These are phyloP conservation scores for Plectosphaerella cucumerina DNA, from an alignment of 2,329 filamentous ascomycete genomes.

Conservation along the genomic window DNA sequence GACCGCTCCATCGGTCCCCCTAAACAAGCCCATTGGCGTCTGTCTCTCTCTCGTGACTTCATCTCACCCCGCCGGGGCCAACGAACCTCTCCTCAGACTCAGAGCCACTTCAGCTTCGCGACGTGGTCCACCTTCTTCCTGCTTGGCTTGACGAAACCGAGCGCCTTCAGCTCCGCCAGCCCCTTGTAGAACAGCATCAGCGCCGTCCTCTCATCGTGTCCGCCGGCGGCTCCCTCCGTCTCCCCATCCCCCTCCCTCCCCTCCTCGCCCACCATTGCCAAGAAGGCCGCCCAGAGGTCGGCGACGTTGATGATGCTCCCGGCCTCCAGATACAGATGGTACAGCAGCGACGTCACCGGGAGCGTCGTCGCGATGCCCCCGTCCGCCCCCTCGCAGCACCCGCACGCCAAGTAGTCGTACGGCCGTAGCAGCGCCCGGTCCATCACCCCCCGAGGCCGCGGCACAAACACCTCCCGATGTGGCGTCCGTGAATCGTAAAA, in stretches of 20 bases:
- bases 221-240: slow-evolving; percentile 17
- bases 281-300: slow-evolving; percentile 76
- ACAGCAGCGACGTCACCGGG: slow-evolving; percentile 69
- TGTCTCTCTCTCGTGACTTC: too few relatives aligned
- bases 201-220: slow-evolving; percentile 50
- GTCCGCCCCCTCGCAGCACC: slow-evolving; percentile 54
- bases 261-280: slow-evolving; percentile 52
- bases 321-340: slow-evolving; percentile 75
- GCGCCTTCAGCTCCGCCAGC: slow-evolving; percentile 75
- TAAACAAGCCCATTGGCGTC: too few relatives aligned
- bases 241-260: slow-evolving; percentile 28
- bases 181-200: slow-evolving; percentile 80
- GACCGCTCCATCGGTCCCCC: too few relatives aligned
- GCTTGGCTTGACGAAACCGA: slow-evolving; percentile 86
- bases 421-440: slow-evolving; percentile 69
- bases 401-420: slow-evolving; percentile 72
- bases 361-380: slow-evolving; percentile 55
- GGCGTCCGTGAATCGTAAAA: slow-evolving; percentile 69
- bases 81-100: slow-evolving; percentile 13
- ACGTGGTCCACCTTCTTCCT: slow-evolving; percentile 92
- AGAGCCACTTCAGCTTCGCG: slow-evolving; percentile 81
- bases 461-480: slow-evolving; percentile 69
- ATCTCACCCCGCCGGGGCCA: too few relatives aligned
- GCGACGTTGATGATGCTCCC: slow-evolving; percentile 73
- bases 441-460: slow-evolving; percentile 64